Evolutionary conservation across 495 filamentous ascomycete genomes (phyloP).

Genomic region (Aspergillus egyptiacus): DNA sequence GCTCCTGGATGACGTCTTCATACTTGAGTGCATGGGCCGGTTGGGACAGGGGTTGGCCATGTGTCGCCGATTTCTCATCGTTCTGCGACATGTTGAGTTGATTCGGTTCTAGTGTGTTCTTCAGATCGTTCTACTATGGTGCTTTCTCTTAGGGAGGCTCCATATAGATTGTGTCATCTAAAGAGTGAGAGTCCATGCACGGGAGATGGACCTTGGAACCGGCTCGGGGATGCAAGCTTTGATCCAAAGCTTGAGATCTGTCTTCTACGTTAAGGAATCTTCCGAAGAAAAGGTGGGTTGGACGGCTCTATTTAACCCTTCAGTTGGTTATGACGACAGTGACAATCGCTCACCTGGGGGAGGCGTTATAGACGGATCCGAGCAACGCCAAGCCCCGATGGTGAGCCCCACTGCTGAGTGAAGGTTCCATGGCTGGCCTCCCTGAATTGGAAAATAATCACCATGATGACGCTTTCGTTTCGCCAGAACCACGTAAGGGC

Average conservation of each 20-base stretch:
- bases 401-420: neutral
- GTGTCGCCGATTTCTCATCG: neutral
- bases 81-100: conserved; percentile 17
- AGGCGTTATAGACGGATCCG: conserved; percentile 1
- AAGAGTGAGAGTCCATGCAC: conserved; percentile 36
- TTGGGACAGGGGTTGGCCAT: conserved; percentile 39
- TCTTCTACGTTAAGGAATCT: neutral
- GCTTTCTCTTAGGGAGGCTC: conserved; percentile 28
- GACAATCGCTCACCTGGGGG: neutral
- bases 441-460: conserved; percentile 4
- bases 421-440: conserved; percentile 3
- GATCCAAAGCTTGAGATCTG: conserved; percentile 8
- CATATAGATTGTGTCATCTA: conserved; percentile 34
- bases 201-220: neutral
- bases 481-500: conserved; percentile 16
- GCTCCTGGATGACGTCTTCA: conserved; percentile 50
- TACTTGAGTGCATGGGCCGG: conserved; percentile 60
- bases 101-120: neutral
- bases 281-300: neutral
- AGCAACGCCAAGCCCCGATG: conserved; percentile 13
- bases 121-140: conserved; percentile 21
- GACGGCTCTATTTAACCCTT: conserved; percentile 15
- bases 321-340: conserved; percentile 11
- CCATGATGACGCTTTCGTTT: conserved; percentile 13
- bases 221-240: conserved; percentile 2